Percentiles rank a stretch among this genome's conserved stretches.
Conservation (phyloP, 306 rosid genomes). For the Prosopis cineraria region DNA sequence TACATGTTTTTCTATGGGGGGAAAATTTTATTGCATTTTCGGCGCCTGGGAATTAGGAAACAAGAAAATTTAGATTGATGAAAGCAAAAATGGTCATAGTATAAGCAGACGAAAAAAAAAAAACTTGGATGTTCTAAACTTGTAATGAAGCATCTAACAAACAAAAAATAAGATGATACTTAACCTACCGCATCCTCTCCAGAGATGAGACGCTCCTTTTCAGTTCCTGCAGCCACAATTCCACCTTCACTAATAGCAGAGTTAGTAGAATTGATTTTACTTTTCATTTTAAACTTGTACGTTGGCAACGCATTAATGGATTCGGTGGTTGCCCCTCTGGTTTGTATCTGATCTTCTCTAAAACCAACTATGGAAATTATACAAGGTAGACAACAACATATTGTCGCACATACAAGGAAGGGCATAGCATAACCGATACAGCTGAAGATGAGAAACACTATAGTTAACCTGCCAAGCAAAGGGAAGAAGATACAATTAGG, state of each 20-base stretch:
- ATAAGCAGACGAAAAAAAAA: background rate
- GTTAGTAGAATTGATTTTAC: constrained; percentile 46
- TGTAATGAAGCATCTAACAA: constrained; percentile 12
- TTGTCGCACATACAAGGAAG: constrained; percentile 79
- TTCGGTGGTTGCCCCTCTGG: constrained; percentile 77
- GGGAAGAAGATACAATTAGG: constrained; percentile 21
- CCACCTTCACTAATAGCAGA: constrained; percentile 64
- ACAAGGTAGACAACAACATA: constrained; percentile 91
- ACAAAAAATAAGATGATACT: constrained; percentile 31
- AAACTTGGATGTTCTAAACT: background rate
- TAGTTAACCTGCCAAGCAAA: constrained; percentile 70
- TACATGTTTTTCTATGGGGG: background rate
- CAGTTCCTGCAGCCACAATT: constrained; percentile 79
- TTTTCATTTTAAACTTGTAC: constrained; percentile 69
- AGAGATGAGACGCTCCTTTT: constrained; percentile 67
- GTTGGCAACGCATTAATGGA: constrained; percentile 76
- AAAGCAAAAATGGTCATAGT: background rate
- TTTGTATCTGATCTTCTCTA: constrained; percentile 66
- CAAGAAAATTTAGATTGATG: background rate
- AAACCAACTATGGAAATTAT: constrained; percentile 77
- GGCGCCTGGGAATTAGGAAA: background rate
- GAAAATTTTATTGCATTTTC: background rate
- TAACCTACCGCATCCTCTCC: constrained; percentile 86
- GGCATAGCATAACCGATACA: constrained; percentile 89
- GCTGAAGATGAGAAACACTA: constrained; percentile 80